phyloP scores from a whole-genome alignment of 208 protist genomes.

The Acanthamoeba triangularis region DNA sequence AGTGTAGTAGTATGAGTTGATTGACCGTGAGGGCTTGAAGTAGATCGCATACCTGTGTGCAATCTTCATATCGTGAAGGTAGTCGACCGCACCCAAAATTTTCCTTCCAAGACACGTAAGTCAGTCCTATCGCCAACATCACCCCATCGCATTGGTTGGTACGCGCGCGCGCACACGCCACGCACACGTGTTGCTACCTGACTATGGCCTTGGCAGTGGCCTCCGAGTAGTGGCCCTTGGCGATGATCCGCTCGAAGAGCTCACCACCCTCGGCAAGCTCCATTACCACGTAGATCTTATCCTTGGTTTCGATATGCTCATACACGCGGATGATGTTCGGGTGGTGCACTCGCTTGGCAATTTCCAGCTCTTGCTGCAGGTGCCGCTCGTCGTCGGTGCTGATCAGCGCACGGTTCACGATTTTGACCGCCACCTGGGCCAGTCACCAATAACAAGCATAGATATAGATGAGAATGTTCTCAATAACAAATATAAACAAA shows the following conservation, averaged over 20 bases:
- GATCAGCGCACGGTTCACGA: neutral
- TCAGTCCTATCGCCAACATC: no score
- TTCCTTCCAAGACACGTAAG: constrained; percentile 21
- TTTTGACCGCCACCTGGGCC: neutral
- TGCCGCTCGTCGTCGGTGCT: neutral
- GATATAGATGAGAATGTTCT: no score
- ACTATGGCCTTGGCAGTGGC: constrained; percentile 83
- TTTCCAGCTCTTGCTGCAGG: neutral
- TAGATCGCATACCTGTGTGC: constrained; percentile 81
- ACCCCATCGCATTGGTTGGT: no score
- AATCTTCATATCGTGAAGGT: constrained; percentile 85
- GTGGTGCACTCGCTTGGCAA: constrained; percentile 13
- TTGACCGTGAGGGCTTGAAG: neutral
- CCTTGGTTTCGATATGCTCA: neutral
- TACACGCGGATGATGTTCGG: neutral
- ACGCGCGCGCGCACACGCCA: no score
- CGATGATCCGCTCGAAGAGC: constrained; percentile 89
- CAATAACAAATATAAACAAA: no score
- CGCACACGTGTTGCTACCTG: neutral
- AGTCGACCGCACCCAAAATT: constrained; percentile 82
- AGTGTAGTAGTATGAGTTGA: no score
- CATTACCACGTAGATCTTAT: neutral
- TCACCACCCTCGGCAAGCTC: constrained; percentile 79
- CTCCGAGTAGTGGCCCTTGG: constrained; percentile 88
- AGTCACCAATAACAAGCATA: no score